A percentile compares a stretch with the other conserved stretches of the same genome.
Evolutionary conservation across 495 filamentous ascomycete species (phyloP).

Genomic region (Annulohypoxylon nitens): DNA sequence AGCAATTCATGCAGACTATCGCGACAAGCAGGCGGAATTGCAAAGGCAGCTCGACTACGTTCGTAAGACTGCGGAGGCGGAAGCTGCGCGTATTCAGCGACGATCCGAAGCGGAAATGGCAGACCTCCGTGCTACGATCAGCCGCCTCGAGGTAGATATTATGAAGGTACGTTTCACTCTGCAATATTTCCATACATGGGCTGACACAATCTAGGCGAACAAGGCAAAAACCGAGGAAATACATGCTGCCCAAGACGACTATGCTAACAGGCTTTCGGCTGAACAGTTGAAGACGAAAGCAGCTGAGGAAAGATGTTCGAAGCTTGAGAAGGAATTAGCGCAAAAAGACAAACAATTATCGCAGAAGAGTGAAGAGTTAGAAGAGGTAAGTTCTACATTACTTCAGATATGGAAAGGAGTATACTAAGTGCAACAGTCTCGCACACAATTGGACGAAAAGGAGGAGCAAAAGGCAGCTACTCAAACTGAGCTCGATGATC

Average conservation of each 20-base stretch:
- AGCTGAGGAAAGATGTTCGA: conserved; percentile 37
- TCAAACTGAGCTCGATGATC: conserved; percentile 82
- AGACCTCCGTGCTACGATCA: conserved; percentile 71
- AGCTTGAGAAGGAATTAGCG: conserved; percentile 45
- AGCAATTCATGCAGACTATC: conserved; percentile 51
- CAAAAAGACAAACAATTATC: conserved; percentile 47
- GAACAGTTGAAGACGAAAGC: conserved; percentile 56
- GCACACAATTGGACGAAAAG: conserved; percentile 61
- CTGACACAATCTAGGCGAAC: conserved; percentile 53
- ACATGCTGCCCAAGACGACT: conserved; percentile 69
- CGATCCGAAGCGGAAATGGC: conserved; percentile 70
- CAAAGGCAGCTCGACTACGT: conserved; percentile 60
- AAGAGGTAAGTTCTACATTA: conserved; percentile 42
- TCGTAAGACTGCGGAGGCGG: conserved; percentile 56
- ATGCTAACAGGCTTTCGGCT: conserved; percentile 60
- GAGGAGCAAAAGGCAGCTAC: conserved; percentile 74
- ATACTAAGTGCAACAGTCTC: conserved; percentile 47
- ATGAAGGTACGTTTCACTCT: conserved; percentile 63
- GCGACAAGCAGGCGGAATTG: conserved; percentile 64
- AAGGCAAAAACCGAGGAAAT: conserved; percentile 70
- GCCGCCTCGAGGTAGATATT: conserved; percentile 69
- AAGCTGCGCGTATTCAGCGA: conserved; percentile 55
- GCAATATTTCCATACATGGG: conserved; percentile 26
- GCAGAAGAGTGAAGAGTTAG: conserved; percentile 43
- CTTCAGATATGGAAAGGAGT: conserved; percentile 21